Conservation (phyloP, 306 rosid species). For the Pterocarpus santalinus region DNA sequence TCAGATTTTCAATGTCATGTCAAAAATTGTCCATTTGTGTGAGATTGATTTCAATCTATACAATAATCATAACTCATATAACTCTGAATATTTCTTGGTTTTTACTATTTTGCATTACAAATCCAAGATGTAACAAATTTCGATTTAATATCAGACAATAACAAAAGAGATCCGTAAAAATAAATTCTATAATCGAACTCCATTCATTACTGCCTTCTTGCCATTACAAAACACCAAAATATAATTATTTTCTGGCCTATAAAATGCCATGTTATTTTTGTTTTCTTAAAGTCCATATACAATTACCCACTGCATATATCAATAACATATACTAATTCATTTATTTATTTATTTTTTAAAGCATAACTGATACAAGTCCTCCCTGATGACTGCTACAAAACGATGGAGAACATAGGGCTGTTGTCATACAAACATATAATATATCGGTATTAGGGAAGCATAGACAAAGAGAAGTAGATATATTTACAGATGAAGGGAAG, state of each 20-base stretch:
- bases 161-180: background rate
- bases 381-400: conserved; percentile 41
- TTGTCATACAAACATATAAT: conserved; percentile 28
- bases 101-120: background rate
- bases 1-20: background rate
- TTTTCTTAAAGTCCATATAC: background rate
- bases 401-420: conserved; percentile 29
- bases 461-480: conserved; percentile 25
- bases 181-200: background rate
- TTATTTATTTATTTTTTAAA: too few species aligned
- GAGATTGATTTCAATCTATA: background rate
- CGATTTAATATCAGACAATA: background rate
- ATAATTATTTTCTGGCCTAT: conserved; percentile 2
- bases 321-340: conserved; percentile 18
- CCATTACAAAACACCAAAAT: background rate
- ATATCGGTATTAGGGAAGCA: conserved; percentile 11
- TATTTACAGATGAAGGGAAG: conserved; percentile 90
- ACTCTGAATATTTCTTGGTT: background rate
- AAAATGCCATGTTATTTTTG: conserved; percentile 16
- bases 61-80: background rate
- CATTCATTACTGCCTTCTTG: background rate
- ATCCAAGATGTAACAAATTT: conserved; percentile 5
- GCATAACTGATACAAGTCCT: conserved; percentile 31
- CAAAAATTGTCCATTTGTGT: background rate
- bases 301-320: conserved; percentile 5